A percentile compares a stretch with the other conserved stretches of the same genome.
Evolutionary conservation across 768 basidiomycete species (phyloP).

Genomic region (Holtermanniella nyarrowii): DNA sequence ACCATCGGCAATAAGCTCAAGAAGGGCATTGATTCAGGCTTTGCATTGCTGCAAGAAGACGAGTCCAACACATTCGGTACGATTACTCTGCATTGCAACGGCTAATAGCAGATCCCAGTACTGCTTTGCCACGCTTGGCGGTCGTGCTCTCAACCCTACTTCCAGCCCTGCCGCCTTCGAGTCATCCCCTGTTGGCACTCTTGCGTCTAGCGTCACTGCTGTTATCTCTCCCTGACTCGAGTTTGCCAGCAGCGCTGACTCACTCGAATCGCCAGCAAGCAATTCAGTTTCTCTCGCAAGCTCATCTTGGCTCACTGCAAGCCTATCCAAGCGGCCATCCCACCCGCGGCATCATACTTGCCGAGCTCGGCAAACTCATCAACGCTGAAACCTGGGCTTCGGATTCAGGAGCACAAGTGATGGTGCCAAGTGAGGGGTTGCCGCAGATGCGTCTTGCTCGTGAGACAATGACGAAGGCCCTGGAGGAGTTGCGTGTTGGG

Average conservation of each 20-base stretch:
- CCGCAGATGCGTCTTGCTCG: constrained; percentile 55
- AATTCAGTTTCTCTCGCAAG: constrained; percentile 44
- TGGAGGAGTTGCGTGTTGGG: constrained; percentile 54
- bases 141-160: constrained; percentile 58
- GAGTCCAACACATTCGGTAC: constrained; percentile 6
- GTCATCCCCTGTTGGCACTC: constrained; percentile 68
- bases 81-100: neutral
- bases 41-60: constrained; percentile 7
- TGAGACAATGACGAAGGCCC: constrained; percentile 55
- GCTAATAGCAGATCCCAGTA: constrained; percentile 48
- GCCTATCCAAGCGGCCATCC: constrained; percentile 63
- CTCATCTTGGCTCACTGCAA: constrained; percentile 48
- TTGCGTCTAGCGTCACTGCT: constrained; percentile 62
- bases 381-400: constrained; percentile 49
- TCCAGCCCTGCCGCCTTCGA: constrained; percentile 53
- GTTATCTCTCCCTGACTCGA: constrained; percentile 43
- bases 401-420: neutral
- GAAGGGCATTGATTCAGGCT: constrained; percentile 1
- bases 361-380: constrained; percentile 72
- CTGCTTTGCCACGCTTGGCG: constrained; percentile 50
- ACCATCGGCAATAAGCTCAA: neutral
- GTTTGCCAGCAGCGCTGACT: constrained; percentile 39
- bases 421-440: constrained; percentile 20
- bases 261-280: constrained; percentile 41
- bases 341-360: constrained; percentile 59